Evolutionary conservation across 106 monocot species (phyloP).

Genomic region (Iris macrosiphon): DNA sequence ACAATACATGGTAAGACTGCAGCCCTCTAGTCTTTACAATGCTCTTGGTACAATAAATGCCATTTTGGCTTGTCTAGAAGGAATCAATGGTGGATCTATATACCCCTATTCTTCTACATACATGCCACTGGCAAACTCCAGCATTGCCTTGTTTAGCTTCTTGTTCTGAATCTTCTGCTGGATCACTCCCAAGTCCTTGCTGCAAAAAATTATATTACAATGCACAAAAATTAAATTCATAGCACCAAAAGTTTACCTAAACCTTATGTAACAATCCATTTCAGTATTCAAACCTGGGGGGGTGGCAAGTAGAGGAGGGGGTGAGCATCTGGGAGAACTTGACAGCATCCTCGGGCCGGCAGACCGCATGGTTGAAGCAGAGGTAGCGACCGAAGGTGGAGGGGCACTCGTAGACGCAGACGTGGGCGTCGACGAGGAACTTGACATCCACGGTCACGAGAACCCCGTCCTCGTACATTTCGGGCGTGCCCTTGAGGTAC

Average conservation of each 20-base stretch:
- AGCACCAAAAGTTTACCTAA: no score
- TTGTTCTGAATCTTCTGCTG: constrained; percentile 50
- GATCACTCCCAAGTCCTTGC: constrained; percentile 46
- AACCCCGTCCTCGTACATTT: constrained; percentile 85
- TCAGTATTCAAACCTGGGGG: constrained; percentile 42
- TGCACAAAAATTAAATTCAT: no score
- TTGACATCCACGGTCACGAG: constrained; percentile 63
- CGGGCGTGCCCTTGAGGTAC: constrained; percentile 63
- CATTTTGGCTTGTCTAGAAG: no score
- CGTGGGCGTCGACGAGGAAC: constrained; percentile 64
- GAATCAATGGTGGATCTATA: no score
- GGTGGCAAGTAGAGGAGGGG: constrained; percentile 24
- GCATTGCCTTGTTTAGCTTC: constrained; percentile 68
- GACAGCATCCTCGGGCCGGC: constrained; percentile 59
- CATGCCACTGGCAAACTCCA: constrained; percentile 27
- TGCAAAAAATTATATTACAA: constrained; percentile 24
- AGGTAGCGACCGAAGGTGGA: constrained; percentile 76
- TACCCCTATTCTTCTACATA: neutral
- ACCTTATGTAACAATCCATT: no score
- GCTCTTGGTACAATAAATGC: no score
- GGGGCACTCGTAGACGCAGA: constrained; percentile 51
- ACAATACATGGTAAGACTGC: no score
- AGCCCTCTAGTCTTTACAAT: no score
- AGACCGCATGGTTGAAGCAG: constrained; percentile 65
- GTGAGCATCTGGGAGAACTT: constrained; percentile 49